Base-by-base conservation (phyloP, 1,139 yeast genomes). In the Yamadazyma diospyri region DNA sequence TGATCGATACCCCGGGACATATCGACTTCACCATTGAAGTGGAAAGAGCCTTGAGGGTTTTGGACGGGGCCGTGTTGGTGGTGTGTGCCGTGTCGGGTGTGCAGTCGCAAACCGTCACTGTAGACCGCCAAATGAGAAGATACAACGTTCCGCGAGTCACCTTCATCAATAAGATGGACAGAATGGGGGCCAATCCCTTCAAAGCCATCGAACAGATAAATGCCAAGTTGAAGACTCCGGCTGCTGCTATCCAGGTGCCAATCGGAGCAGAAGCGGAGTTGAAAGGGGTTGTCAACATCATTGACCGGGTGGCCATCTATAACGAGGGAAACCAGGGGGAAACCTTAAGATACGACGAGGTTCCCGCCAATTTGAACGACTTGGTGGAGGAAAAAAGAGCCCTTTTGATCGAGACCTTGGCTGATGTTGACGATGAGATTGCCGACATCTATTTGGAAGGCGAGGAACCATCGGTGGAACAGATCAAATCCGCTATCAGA, bases 81-180 rank as follows among this genome's bases (percentile, higher is more conserved):
- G 97, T 92, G 15, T 92, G 98, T 73, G 97, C 98, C 11, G 98
- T 92, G 36, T 78, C 94, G 20, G 98, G 98, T 54, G 98, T 92
- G 32, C 98, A 92, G 64, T 87, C 96, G 6, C 98, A 92, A 64
- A 92, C 98, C 12, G 96, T 92, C 40, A 92, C 98, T 31, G 98
- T 92, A 33, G 98, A 92, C 61, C 81, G 98, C 59, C 98, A 92
- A 68, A 94, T 94, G 98, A 81, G 96, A 52, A 81, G 98, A 58
- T 94, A 92, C 63, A 88, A 92, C 57, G 95, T 92, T 53, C 98
- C 98, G 37, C 78, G 98, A 57, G 74, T 94, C 37, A 92, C 98
- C 9, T 94, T 92, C 52, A 84, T 92, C 59, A 92, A 92, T 67
- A 92, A 92, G 69, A 89, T 92, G 97, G 98, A 92, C 63, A 80